Conservation (phyloP, 2,329 filamentous ascomycete species). For the Clonostachys rosea region DNA sequence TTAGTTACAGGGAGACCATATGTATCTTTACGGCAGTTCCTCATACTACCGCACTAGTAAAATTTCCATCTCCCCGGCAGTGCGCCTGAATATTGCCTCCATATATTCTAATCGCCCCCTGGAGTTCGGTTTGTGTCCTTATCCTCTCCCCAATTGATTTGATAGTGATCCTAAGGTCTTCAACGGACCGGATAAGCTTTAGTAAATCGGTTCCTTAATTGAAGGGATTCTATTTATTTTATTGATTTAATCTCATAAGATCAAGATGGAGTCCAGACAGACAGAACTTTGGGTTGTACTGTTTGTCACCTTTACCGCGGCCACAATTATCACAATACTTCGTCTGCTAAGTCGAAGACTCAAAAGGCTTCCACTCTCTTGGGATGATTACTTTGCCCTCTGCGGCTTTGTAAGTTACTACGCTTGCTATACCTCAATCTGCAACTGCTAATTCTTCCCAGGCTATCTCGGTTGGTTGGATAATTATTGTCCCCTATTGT, state of each 20-base stretch:
- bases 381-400: conserved; percentile 6
- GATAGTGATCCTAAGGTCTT: background rate
- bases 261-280: conserved; percentile 5
- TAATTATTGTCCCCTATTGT: conserved; percentile 5
- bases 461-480: conserved; percentile 4
- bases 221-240: background rate
- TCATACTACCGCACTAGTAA: background rate
- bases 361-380: conserved; percentile 2
- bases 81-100: background rate
- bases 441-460: conserved; percentile 1
- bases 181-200: conserved; percentile 1
- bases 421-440: background rate
- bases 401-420: conserved; percentile 4
- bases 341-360: conserved; percentile 4
- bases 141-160: background rate
- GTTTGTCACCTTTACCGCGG: conserved; percentile 3
- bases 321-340: conserved; percentile 4
- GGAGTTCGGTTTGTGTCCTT: background rate
- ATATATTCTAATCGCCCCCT: conserved; percentile 1
- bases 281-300: conserved; percentile 4
- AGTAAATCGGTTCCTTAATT: background rate
- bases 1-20: too few species aligned
- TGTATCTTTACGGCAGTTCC: background rate
- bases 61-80: background rate
- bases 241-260: background rate